Percentiles rank a stretch among this genome's conserved stretches.
Conservation (phyloP, 352 stramenopile species). For the Globisporangium barbulae region DNA sequence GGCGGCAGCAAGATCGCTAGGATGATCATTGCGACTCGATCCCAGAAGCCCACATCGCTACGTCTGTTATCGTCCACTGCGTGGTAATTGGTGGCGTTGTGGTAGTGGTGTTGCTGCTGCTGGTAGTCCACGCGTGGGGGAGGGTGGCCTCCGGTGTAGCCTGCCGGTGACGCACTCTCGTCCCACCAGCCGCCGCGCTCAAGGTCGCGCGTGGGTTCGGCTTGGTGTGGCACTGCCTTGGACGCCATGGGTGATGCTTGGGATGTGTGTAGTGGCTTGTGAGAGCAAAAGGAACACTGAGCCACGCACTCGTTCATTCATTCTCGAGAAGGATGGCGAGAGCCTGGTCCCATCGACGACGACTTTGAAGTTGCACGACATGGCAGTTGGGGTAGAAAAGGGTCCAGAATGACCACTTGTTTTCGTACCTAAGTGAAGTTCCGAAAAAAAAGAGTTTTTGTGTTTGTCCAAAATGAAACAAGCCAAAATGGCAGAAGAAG, state of each 20-base stretch:
- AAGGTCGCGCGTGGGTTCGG: background rate
- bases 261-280: background rate
- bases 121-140: background rate
- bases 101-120: background rate
- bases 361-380: background rate
- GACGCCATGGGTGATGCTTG: background rate
- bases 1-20: conserved; percentile 26
- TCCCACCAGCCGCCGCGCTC: conserved; percentile 9
- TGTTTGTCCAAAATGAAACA: too few species aligned
- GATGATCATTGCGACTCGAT: conserved; percentile 65
- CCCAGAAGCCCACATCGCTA: conserved; percentile 26
- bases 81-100: conserved; percentile 10
- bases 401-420: too few species aligned
- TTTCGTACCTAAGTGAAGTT: too few species aligned
- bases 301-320: too few species aligned
- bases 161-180: conserved; percentile 6
- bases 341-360: background rate
- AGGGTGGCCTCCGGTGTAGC: background rate
- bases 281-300: background rate
- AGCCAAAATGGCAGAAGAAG: too few species aligned
- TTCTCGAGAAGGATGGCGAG: background rate
- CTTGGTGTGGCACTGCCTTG: background rate
- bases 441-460: too few species aligned
- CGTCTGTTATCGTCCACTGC: background rate
- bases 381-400: background rate